These are phyloP conservation scores for Chaetoscypha palmicola DNA, from an alignment of 2,329 filamentous ascomycete genomes.

Conservation along the genomic window DNA sequence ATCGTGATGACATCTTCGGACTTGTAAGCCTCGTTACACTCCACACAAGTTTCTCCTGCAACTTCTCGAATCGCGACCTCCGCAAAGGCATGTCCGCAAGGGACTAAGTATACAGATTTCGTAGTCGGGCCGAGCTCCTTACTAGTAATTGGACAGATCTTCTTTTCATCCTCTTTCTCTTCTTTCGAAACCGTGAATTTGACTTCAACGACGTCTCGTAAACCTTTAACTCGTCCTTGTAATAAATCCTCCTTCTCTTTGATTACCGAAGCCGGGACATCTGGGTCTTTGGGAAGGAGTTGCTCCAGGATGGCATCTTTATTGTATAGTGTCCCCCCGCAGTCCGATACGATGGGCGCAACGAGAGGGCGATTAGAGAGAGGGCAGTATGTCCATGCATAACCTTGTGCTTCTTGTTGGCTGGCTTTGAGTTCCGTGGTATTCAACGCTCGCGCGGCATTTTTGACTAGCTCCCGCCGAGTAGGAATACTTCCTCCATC, in stretches of 20 bases:
- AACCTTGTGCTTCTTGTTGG: slow-evolving; percentile 73
- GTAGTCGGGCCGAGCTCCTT: slow-evolving; percentile 75
- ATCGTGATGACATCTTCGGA: slow-evolving; percentile 76
- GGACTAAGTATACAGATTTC: slow-evolving; percentile 82
- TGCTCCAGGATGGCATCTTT: slow-evolving; percentile 81
- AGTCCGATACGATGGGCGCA: slow-evolving; percentile 71
- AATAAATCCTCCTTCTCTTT: slow-evolving; percentile 55
- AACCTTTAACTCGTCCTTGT: slow-evolving; percentile 60
- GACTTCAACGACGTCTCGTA: slow-evolving; percentile 83
- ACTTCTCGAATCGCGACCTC: slow-evolving; percentile 80
- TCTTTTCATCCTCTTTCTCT: slow-evolving; percentile 50
- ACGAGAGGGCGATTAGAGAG: slow-evolving; percentile 70
- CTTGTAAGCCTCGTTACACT: slow-evolving; percentile 71
- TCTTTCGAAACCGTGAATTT: slow-evolving; percentile 54
- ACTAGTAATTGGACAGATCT: slow-evolving; percentile 80
- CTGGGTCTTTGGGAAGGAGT: slow-evolving; percentile 48
- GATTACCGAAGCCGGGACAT: slow-evolving; percentile 34
- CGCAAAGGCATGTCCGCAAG: slow-evolving; percentile 91
- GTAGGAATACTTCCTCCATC: slow-evolving; percentile 96
- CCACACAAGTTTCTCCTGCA: slow-evolving; percentile 53
- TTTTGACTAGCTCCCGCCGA: slow-evolving; percentile 90
- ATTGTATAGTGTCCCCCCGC: slow-evolving; percentile 79
- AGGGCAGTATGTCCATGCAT: slow-evolving; percentile 82
- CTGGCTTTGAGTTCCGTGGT: slow-evolving; percentile 84
- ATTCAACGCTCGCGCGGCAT: slow-evolving; percentile 76